phyloP scores from a whole-genome alignment of 495 filamentous ascomycete genomes.

The Mytilinidion resinicola region DNA sequence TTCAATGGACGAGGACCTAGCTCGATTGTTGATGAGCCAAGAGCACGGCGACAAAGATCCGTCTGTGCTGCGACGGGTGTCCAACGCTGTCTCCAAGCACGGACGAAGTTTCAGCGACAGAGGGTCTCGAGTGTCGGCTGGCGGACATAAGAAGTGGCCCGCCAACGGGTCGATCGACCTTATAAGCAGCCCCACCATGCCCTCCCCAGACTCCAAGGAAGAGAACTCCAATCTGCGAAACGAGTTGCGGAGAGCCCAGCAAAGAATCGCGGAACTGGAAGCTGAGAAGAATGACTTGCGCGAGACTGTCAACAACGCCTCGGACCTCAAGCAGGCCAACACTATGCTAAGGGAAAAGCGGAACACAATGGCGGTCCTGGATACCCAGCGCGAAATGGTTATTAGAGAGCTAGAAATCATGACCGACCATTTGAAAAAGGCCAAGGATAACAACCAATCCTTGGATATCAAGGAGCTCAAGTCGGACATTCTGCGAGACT shows the following conservation, averaged over 20 bases:
- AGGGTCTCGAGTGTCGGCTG: slow-evolving; percentile 47
- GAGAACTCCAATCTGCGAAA: slow-evolving; percentile 67
- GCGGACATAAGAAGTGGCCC: slow-evolving; percentile 60
- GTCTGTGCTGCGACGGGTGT: slow-evolving; percentile 79
- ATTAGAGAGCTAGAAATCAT: slow-evolving; percentile 85
- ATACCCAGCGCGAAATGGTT: slow-evolving; percentile 91
- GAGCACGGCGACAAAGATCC: slow-evolving; percentile 54
- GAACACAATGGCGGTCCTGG: slow-evolving; percentile 91
- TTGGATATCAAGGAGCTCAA: slow-evolving; percentile 50
- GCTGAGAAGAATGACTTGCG: slow-evolving; percentile 48
- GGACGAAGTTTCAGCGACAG: slow-evolving; percentile 82
- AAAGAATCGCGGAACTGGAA: slow-evolving; percentile 78
- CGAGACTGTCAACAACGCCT: slow-evolving; percentile 55
- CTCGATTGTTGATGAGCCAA: slow-evolving; percentile 65
- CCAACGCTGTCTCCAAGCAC: slow-evolving; percentile 79
- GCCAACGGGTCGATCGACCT: slow-evolving; percentile 63
- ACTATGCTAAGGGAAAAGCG: slow-evolving; percentile 87
- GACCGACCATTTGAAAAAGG: slow-evolving; percentile 66
- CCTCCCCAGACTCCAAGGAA: slow-evolving; percentile 59
- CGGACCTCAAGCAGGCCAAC: slow-evolving; percentile 76
- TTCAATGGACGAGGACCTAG: slow-evolving; percentile 86
- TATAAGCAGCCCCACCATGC: slow-evolving; percentile 65
- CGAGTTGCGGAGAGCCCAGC: slow-evolving; percentile 73
- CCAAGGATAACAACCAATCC: slow-evolving; percentile 50
- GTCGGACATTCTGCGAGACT: slow-evolving; percentile 77